Evolutionary conservation across 2,329 filamentous ascomycete genomes (phyloP), one percentile per base, ranked within the genome.

Genomic region (Aspergillus ruber): DNA sequence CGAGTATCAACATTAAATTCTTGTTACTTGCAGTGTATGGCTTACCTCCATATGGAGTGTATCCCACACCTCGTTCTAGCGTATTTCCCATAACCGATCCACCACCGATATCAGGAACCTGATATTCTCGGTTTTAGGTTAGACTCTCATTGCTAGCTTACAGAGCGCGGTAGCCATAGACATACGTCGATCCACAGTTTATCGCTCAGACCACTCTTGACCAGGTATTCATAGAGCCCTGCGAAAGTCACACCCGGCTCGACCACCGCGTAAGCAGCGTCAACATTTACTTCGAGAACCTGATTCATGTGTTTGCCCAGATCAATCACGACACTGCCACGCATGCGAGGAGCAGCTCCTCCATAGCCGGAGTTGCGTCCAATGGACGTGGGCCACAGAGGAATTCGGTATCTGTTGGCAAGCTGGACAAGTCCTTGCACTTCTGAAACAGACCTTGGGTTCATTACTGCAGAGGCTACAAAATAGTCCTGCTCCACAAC

Each of bases 241-340:
- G 74, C 72, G 55, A 74, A 81, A 0, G 77, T 75, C 0, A 81
- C 78, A 1, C 79, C 78, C 0, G 79, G 79, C 56, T 81, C 78
- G 4, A 82, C 69, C 0, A 81, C 61, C 38, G 69, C 74, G 46
- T 69, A 77, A 17, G 73, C 74, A 38, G 70, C 72, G 13, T 76
- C 72, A 0, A 66, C 68, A 54, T 78, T 73, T 9, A 81, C 70
- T 33, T 77, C 67, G 7, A 81, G 55, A 7, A 82, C 69, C 53
- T 68, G 70, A 56, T 76, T 74, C 77, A 82, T 78, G 39, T 62
- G 46, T 36, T 61, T 47, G 10, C 60, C 61, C 1, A 77, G 59
- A 50, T 76, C 72, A 15, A 78, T 52, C 0, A 72, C 72, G 5
- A 77, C 63, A 20, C 66, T 72, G 0, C 74, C 74, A 2, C 57